Conservation (phyloP, 768 basidiomycete species). For the Leucocoprinus leucothites region DNA sequence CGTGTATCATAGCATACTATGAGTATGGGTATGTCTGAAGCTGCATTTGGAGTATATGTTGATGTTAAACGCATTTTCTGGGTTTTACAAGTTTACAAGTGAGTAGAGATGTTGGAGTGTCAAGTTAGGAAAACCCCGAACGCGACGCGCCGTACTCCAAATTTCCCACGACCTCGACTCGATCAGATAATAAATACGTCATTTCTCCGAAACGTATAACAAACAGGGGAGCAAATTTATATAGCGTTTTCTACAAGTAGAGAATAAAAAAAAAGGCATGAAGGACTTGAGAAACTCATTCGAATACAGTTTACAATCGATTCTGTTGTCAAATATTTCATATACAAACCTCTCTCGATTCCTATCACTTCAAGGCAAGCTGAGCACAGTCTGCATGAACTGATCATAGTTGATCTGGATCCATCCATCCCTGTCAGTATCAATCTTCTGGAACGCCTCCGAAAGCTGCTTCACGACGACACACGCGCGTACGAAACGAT, state of each 20-base stretch:
- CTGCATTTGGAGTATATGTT: conserved; percentile 2
- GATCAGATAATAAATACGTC: no score
- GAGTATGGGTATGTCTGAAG: not conserved
- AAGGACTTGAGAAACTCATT: no score
- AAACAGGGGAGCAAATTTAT: no score
- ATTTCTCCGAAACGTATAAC: not conserved
- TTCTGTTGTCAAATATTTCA: no score
- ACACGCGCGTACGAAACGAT: conserved; percentile 84
- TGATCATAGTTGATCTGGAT: conserved; percentile 70
- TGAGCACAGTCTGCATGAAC: conserved; percentile 68
- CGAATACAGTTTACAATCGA: no score
- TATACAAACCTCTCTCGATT: no score
- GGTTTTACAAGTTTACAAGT: no score
- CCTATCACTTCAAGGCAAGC: conserved; percentile 54
- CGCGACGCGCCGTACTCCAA: not conserved
- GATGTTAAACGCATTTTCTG: conserved; percentile 1
- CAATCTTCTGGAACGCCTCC: conserved; percentile 65
- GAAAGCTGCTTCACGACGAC: conserved; percentile 78
- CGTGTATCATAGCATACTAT: conserved; percentile 7
- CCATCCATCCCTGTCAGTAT: conserved; percentile 68
- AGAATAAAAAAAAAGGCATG: no score
- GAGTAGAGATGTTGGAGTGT: not conserved
- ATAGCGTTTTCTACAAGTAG: no score
- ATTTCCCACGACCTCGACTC: no score
- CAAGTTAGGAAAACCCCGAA: not conserved